Evolutionary conservation across 345 rosid genomes (phyloP).

Genomic region (Noccaea caerulescens): DNA sequence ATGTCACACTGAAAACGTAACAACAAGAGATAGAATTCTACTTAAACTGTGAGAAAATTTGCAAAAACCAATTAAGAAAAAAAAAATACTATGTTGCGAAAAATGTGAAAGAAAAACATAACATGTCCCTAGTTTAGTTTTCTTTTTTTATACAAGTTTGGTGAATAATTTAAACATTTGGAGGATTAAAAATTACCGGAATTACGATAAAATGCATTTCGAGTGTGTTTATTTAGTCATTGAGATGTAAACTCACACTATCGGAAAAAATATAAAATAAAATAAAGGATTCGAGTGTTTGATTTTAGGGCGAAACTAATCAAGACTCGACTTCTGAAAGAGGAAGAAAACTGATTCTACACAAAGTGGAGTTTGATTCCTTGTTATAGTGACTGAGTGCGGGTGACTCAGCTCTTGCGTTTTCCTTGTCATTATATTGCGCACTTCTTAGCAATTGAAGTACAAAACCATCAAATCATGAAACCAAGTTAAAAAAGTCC

Average conservation of each 20-base stretch:
- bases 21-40: not conserved
- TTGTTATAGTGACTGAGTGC: slow-evolving; percentile 18
- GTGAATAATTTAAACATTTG: not conserved
- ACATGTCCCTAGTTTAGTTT: not conserved
- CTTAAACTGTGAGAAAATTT: not conserved
- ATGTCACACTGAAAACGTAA: not conserved
- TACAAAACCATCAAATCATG: slow-evolving; percentile 39
- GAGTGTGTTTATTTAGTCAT: not conserved
- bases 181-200: not conserved
- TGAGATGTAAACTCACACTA: not conserved
- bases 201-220: not conserved
- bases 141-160: not conserved
- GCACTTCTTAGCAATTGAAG: slow-evolving; percentile 35
- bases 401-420: slow-evolving; percentile 39
- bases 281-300: not conserved
- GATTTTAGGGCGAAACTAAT: slow-evolving; percentile 10
- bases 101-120: not conserved
- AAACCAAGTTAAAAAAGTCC: slow-evolving; percentile 15
- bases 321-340: slow-evolving; percentile 11
- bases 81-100: not conserved
- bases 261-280: not conserved
- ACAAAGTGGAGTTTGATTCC: slow-evolving; percentile 41
- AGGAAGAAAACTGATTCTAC: slow-evolving; percentile 12
- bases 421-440: slow-evolving; percentile 40
- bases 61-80: not conserved